A percentile compares a stretch with the other conserved stretches of the same genome.
These are phyloP conservation scores for Metarhizium rileyi DNA, from an alignment of 2,329 filamentous ascomycete genomes.

Conservation along the genomic window DNA sequence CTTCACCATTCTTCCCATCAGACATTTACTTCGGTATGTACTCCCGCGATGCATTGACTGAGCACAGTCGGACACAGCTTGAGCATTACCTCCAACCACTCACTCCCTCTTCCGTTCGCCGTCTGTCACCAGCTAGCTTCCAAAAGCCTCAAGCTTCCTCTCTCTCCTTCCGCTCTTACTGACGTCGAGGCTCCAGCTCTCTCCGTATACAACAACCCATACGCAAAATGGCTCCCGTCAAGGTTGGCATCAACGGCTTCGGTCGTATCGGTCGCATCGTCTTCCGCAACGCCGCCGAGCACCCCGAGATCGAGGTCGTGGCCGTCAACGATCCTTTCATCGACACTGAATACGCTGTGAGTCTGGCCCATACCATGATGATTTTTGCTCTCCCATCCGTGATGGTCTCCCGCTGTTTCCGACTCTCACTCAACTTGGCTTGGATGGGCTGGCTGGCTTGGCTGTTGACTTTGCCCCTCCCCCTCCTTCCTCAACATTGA, in stretches of 20 bases:
- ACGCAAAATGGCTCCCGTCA: slow-evolving; percentile 38
- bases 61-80: neutral
- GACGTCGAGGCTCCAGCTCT: slow-evolving; percentile 5
- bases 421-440: neutral
- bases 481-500: slow-evolving; percentile 10
- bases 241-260: slow-evolving; percentile 99
- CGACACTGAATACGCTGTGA: slow-evolving; percentile 91
- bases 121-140: too few species aligned
- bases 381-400: neutral
- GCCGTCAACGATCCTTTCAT: slow-evolving; percentile 99
- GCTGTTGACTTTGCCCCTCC: slow-evolving; percentile 4
- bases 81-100: neutral
- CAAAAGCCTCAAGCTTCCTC: neutral
- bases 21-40: slow-evolving; percentile 3
- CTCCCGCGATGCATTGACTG: neutral
- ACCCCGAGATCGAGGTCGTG: slow-evolving; percentile 81
- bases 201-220: slow-evolving; percentile 4
- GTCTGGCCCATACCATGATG: slow-evolving; percentile 30
- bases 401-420: neutral
- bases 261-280: slow-evolving; percentile 98
- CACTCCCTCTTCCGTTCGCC: too few species aligned
- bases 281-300: slow-evolving; percentile 95
- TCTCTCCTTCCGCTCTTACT: neutral
- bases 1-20: slow-evolving; percentile 4
- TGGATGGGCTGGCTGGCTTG: neutral